Conservation (phyloP, 2,329 filamentous ascomycete genomes). For the Fusarium praegraminearum region DNA sequence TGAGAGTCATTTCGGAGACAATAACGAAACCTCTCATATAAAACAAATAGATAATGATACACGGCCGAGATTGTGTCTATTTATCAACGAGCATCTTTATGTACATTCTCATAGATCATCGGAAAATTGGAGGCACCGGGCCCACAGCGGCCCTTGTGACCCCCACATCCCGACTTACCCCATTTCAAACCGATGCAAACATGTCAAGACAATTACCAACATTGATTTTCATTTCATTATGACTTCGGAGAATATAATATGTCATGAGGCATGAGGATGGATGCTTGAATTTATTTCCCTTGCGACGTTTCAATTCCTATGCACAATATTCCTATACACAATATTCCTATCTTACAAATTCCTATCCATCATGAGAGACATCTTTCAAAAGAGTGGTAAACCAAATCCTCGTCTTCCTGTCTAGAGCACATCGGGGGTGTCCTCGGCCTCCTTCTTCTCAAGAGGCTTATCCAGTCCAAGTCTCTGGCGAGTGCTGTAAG, state of each 20-base stretch:
- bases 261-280: accelerated
- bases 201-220: neutral
- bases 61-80: too few relatives aligned
- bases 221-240: neutral
- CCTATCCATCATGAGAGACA: neutral
- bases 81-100: neutral
- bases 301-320: neutral
- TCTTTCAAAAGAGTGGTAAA: too few relatives aligned
- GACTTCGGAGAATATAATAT: accelerated
- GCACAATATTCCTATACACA: neutral
- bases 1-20: neutral
- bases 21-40: neutral
- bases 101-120: neutral
- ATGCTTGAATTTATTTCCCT: neutral
- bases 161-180: neutral
- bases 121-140: neutral
- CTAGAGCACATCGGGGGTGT: neutral
- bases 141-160: neutral
- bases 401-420: accelerated
- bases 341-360: neutral
- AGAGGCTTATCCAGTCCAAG: conserved; percentile 41
- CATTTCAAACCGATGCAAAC: neutral
- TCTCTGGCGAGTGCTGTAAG: conserved; percentile 32
- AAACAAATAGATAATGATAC: neutral
- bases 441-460: conserved; percentile 30